phyloP scores from a whole-genome alignment of 805 yeast species.

The Monosporozyma siamensis region DNA sequence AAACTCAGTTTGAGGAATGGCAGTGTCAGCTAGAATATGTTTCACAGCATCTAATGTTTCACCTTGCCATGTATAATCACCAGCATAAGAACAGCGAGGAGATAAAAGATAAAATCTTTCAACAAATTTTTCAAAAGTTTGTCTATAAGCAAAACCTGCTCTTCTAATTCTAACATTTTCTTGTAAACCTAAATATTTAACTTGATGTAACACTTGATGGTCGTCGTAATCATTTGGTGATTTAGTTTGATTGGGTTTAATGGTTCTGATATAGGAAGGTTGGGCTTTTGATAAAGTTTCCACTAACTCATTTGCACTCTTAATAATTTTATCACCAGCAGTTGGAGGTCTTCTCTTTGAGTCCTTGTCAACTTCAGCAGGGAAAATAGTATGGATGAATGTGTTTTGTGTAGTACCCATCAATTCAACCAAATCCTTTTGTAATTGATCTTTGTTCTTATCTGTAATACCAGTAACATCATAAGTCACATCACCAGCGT shows the following conservation, averaged over 20 bases:
- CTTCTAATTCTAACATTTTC: conserved; percentile 96
- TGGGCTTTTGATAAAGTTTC: conserved; percentile 83
- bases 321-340: conserved; percentile 89
- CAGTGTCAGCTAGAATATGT: conserved; percentile 46
- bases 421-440: conserved; percentile 77
- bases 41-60: conserved; percentile 45
- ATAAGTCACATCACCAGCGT: conserved; percentile 97
- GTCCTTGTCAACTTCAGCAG: conserved; percentile 54
- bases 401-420: conserved; percentile 60
- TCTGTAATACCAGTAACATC: conserved; percentile 88
- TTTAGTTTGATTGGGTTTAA: conserved; percentile 91
- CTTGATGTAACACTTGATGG: conserved; percentile 86
- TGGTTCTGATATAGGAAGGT: conserved; percentile 95
- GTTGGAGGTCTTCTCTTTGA: conserved; percentile 85
- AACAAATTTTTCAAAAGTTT: conserved; percentile 90
- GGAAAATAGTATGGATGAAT: conserved; percentile 54
- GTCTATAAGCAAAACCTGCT: conserved; percentile 97
- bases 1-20: conserved; percentile 71
- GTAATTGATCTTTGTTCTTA: conserved; percentile 89
- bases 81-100: conserved; percentile 86
- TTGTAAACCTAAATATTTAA: conserved; percentile 89
- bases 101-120: conserved; percentile 87
- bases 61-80: conserved; percentile 60
- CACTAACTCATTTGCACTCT: conserved; percentile 82
- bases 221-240: conserved; percentile 85